These are phyloP conservation scores for Combretum micranthum DNA, from an alignment of 345 rosid species.

Conservation along the genomic window DNA sequence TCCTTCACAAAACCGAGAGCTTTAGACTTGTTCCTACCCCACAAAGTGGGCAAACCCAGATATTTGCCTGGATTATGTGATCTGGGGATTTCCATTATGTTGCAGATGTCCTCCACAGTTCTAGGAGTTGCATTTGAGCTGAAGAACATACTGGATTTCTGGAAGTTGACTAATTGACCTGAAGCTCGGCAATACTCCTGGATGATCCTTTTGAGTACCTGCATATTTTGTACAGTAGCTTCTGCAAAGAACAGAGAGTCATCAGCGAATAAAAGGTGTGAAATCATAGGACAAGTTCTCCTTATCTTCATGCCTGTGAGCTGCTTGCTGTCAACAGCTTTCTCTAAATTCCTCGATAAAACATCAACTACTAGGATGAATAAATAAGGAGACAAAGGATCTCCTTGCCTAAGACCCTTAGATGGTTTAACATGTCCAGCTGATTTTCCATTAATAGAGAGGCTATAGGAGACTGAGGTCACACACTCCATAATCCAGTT, in stretches of 20 bases:
- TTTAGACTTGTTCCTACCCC: no score
- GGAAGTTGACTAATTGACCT: not conserved
- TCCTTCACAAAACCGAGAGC: no score
- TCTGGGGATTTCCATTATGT: no score
- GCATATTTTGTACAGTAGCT: not conserved
- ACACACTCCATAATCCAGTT: not conserved
- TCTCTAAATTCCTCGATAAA: not conserved
- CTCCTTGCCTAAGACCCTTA: not conserved
- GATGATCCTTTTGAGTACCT: not conserved
- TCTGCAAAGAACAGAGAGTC: not conserved
- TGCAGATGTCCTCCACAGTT: no score
- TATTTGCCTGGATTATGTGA: no score
- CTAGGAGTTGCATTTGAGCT: not conserved
- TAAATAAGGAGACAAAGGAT: not conserved
- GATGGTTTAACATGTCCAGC: not conserved
- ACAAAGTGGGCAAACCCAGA: no score
- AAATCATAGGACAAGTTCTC: not conserved
- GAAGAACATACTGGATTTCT: not conserved
- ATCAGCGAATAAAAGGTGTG: not conserved
- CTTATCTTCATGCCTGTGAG: not conserved
- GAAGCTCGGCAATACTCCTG: not conserved
- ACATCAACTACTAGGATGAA: not conserved
- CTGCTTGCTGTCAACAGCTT: not conserved
- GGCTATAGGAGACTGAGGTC: not conserved
- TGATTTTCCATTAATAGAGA: not conserved